Conservation (phyloP, 1,284 basidiomycete species). For the Cryptococcus sp. region DNA sequence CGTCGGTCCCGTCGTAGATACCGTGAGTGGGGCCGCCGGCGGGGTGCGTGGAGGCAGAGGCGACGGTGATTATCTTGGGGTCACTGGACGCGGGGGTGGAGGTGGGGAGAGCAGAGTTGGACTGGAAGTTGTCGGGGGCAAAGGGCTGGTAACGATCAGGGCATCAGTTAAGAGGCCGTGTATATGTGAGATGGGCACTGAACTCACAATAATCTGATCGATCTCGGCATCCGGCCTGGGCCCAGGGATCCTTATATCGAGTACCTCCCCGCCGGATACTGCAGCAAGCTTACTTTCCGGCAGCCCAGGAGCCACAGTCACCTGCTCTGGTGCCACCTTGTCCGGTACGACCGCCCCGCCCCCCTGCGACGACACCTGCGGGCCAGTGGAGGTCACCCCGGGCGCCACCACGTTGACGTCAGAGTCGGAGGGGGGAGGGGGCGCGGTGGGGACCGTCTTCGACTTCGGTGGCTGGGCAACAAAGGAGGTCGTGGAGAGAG, state of each 20-base stretch:
- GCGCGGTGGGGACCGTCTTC: constrained; percentile 4
- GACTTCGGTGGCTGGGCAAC: constrained; percentile 3
- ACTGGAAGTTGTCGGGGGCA: constrained; percentile 43
- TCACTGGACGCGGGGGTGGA: constrained; percentile 6
- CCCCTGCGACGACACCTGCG: constrained; percentile 18
- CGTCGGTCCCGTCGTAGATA: constrained; percentile 51
- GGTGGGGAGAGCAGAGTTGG: constrained; percentile 12
- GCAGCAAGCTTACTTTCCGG: constrained; percentile 26
- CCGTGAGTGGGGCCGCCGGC: constrained; percentile 65
- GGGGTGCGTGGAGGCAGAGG: constrained; percentile 61
- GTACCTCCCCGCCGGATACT: background rate
- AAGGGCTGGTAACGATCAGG: constrained; percentile 18
- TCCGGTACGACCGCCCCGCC: constrained; percentile 27
- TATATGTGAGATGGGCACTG: background rate
- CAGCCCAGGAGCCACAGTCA: constrained; percentile 39
- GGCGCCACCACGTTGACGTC: constrained; percentile 4
- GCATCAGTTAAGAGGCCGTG: background rate
- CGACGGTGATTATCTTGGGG: constrained; percentile 65
- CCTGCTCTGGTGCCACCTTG: constrained; percentile 21
- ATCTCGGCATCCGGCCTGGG: constrained; percentile 13
- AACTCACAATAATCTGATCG: constrained; percentile 41
- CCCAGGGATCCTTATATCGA: constrained; percentile 27
- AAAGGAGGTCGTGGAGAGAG: constrained; percentile 13
- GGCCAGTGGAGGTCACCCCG: constrained; percentile 24
- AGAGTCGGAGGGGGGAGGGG: background rate